phyloP scores from a whole-genome alignment of 805 yeast genomes.

The Sungouiella thailandica region DNA sequence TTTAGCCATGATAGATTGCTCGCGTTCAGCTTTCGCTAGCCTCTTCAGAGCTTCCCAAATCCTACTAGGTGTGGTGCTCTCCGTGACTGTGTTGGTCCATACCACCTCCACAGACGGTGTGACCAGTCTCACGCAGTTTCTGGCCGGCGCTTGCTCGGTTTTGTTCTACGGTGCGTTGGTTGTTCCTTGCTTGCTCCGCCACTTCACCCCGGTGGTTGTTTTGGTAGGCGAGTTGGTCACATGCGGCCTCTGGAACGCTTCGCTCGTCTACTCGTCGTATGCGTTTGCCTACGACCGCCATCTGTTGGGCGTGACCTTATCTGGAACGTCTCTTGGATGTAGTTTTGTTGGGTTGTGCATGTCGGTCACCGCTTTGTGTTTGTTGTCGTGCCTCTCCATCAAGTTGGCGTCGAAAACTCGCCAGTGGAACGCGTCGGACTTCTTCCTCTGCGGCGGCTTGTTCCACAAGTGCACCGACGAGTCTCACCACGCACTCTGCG shows the following conservation, averaged over 20 bases:
- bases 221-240: neutral
- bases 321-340: neutral
- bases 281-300: neutral
- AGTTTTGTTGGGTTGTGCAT: neutral
- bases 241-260: neutral
- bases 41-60: neutral
- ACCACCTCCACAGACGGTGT: neutral
- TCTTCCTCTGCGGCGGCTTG: conserved; percentile 1
- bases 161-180: neutral
- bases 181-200: neutral
- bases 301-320: neutral
- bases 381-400: neutral
- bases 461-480: neutral
- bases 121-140: neutral
- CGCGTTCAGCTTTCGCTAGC: too few relatives aligned
- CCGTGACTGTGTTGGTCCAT: neutral
- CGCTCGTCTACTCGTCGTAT: neutral
- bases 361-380: neutral
- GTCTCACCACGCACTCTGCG: neutral
- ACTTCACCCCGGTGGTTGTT: neutral
- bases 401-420: neutral
- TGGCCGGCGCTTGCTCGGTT: neutral
- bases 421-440: neutral
- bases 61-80: neutral
- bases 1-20: too few relatives aligned